Percentiles rank a stretch among this genome's conserved stretches.
These are phyloP conservation scores for Bidens hawaiensis DNA, from an alignment of 140 eudicot species.

Conservation along the genomic window DNA sequence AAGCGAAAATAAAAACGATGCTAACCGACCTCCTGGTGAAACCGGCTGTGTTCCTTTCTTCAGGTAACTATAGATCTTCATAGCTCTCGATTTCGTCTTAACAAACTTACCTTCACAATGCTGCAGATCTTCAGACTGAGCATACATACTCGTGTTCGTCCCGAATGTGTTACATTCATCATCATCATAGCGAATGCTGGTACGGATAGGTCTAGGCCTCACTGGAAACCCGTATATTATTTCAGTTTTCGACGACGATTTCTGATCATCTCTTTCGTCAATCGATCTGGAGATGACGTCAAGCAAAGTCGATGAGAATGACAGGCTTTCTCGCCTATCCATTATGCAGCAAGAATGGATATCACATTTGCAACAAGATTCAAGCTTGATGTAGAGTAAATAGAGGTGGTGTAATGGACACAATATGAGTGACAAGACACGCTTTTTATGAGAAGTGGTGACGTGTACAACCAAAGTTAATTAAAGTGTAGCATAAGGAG, in stretches of 20 bases:
- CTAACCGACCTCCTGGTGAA: conserved; percentile 64
- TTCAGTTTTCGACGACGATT: conserved; percentile 30
- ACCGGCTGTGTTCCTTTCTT: conserved; percentile 61
- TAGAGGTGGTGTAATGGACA: not conserved
- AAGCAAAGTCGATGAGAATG: conserved; percentile 80
- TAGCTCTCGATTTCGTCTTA: conserved; percentile 50
- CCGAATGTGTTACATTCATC: not conserved
- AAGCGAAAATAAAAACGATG: conserved; percentile 49
- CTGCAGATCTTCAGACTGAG: conserved; percentile 6
- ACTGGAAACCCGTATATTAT: conserved; percentile 30
- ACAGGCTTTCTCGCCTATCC: conserved; percentile 33
- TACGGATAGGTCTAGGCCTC: conserved; percentile 59
- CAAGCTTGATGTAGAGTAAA: not conserved
- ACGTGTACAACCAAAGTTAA: no score
- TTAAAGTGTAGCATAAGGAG: no score
- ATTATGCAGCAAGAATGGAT: not conserved
- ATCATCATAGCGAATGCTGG: conserved; percentile 21
- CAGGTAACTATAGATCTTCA: conserved; percentile 58
- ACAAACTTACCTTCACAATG: conserved; percentile 17
- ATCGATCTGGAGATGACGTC: conserved; percentile 77
- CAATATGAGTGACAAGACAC: no score
- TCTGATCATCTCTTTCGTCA: conserved; percentile 27
- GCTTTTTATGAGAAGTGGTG: not conserved
- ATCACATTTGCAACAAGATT: not conserved
- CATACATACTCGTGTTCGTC: not conserved